Base-by-base conservation (phyloP, 345 rosid species). In the Salix viminalis region DNA sequence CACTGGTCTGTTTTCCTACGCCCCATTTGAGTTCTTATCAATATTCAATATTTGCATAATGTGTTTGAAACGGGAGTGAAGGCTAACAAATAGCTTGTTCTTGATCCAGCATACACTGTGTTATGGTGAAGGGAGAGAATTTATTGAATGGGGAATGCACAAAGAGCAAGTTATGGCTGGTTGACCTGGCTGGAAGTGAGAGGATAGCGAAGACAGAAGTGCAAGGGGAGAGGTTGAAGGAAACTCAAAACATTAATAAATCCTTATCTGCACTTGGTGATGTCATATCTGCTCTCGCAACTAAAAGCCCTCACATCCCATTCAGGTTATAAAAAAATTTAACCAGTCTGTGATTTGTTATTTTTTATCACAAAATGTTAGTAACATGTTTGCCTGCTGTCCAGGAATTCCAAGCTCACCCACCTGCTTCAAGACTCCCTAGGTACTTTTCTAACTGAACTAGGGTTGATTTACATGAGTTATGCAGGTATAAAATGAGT, bases 121-220 rank as follows among this genome's bases (percentile, higher is more conserved):
- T 96, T 85, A 91, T 91, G 91, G 96, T 96, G 30, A 86, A 84
- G 80, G 97, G 96, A 23, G 92, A 93, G 84, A 93, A 92, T 86
- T 78, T 91, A 81, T 85, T 96, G 85, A 93, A 80, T 73, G 97
- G 96, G 36, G 97, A 93, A 83, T 87, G 92, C 84, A 90, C 94
- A 64, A 93, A 85, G 84, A 96, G 98, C 91, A 96, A 92, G 85
- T 84, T 96, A 36, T 96, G 99, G 98, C 67, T 96, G 81, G 99
- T 96, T 66, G 99, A 96, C 79, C 86, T 96, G 76, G 99, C 99
- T n/a, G 99, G 99, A 83, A 96, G 99, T 65, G 99, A 96, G 79
- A 87, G 99, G 80, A 87, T 96, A 74, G 91, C 99, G 54, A 91
- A 93, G 88, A 92, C 96, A 42, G 99, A 96, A 80, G 97, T 90